These are phyloP conservation scores for Climacium dendroides DNA, from an alignment of 225 moss, liverwort and hornwort species.

Conservation along the genomic window DNA sequence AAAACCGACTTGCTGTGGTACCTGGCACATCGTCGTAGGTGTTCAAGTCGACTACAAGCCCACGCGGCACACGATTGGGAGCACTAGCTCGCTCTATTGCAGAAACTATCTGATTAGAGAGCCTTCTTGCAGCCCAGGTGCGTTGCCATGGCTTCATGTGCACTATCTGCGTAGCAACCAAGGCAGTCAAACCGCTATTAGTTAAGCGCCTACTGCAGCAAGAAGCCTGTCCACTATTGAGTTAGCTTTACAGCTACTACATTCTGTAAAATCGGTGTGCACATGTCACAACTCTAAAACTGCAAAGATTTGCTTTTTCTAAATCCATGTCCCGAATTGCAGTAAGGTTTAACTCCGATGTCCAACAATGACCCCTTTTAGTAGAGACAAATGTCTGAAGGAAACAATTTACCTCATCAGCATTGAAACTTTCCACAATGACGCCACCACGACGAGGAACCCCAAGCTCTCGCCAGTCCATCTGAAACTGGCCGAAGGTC, in stretches of 20 bases:
- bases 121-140: conserved; percentile 82
- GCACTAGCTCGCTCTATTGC: conserved; percentile 88
- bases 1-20: neutral
- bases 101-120: conserved; percentile 59
- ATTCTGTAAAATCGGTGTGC: neutral
- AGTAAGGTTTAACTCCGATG: neutral
- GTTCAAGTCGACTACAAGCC: conserved; percentile 51
- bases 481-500: conserved; percentile 76
- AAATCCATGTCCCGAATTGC: neutral
- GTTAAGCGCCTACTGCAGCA: neutral
- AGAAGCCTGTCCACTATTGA: neutral
- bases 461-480: conserved; percentile 91
- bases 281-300: neutral
- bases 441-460: conserved; percentile 86
- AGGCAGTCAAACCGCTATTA: neutral
- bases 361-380: neutral
- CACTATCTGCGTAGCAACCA: conserved; percentile 42
- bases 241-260: neutral
- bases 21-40: conserved; percentile 13
- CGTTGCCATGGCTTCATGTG: conserved; percentile 99
- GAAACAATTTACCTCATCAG: conserved; percentile 63
- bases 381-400: neutral
- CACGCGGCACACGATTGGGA: conserved; percentile 50
- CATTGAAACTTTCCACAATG: conserved; percentile 83
- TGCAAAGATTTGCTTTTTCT: neutral